Base-by-base conservation (phyloP, 78 protist species). In the Chrysochromulina parva region DNA sequence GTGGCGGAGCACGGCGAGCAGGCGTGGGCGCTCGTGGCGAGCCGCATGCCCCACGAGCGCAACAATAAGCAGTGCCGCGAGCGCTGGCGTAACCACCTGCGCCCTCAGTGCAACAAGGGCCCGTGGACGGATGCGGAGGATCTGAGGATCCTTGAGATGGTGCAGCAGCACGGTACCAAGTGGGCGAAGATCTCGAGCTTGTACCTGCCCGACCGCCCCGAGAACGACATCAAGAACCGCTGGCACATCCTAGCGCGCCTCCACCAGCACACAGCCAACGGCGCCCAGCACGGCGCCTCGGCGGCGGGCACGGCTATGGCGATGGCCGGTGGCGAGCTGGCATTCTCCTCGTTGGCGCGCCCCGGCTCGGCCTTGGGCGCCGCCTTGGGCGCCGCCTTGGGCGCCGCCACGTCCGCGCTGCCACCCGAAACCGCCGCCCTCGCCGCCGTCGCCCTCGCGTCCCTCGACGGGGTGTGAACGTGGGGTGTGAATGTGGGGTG, bases 41-140 rank as follows among this genome's bases (percentile, higher is more conserved):
- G n/a, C 48, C 11, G 24, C 67, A 26, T 90, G 47, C 38, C 38
- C 38, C 87, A 60, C 26, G 85, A 62, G 13, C 28, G 92, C 26
- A 90, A 86, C 47, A 88, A 88, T 67, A 90, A 90, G 47, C 92
- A 90, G 88, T 60, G 71, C 24, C 85, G 92, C 7, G 92, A 89
- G 73, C 85, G 92, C 22, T 89, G 92, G 92, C 92, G 76, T 59
- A 90, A 90, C 80, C 92, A 90, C 66, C 92, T 90, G 3, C 81
- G 80, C 65, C 60, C 53, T 0, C 0, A 20, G 50, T 50, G 78
- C 48, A 48, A 19, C 66, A 88, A 88, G 50, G 85, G 66, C 3
- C 59, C 85, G 1, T 88, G 91, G 91, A 88, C 91, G 28, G 82
- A 5, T 47, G 50, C 11, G 28, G 50, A 48, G 78, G 90, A 87